Percentiles rank a stretch among this genome's conserved stretches.
Evolutionary conservation across 768 basidiomycete species (phyloP).

Genomic region (Kwoniella europaea): DNA sequence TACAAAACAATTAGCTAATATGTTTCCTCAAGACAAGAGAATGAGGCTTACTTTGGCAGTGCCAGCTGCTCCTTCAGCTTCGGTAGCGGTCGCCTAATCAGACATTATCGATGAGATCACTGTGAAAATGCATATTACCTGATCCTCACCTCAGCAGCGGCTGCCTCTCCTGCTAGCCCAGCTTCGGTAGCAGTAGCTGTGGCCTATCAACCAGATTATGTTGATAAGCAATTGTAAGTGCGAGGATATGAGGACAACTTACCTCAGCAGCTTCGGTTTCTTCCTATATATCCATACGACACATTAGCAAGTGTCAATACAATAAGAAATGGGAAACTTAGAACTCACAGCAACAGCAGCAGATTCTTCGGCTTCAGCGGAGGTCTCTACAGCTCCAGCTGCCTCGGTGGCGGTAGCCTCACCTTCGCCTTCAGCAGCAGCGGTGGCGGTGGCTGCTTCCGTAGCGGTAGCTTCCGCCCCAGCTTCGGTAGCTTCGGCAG

Average conservation of each 20-base stretch:
- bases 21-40: too few relatives aligned
- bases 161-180: neutral
- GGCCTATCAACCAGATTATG: constrained; percentile 1
- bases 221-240: too few relatives aligned
- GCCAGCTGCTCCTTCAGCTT: too few relatives aligned
- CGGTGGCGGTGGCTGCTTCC: constrained; percentile 52
- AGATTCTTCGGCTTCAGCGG: constrained; percentile 28
- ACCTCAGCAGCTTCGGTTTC: constrained; percentile 31
- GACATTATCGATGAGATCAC: too few relatives aligned
- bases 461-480: constrained; percentile 1
- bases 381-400: constrained; percentile 20
- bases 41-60: too few relatives aligned
- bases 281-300: neutral
- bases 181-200: constrained; percentile 42
- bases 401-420: constrained; percentile 1
- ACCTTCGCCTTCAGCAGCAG: neutral
- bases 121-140: too few relatives aligned
- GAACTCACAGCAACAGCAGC: constrained; percentile 11
- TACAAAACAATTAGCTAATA: too few relatives aligned
- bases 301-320: too few relatives aligned
- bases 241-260: too few relatives aligned
- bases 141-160: neutral
- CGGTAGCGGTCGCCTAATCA: too few relatives aligned
- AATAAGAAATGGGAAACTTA: too few relatives aligned
- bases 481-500: constrained; percentile 42